A percentile compares a stretch with the other conserved stretches of the same genome.
phyloP scores from a whole-genome alignment of 768 basidiomycete genomes.

The Serpula lacrymans region DNA sequence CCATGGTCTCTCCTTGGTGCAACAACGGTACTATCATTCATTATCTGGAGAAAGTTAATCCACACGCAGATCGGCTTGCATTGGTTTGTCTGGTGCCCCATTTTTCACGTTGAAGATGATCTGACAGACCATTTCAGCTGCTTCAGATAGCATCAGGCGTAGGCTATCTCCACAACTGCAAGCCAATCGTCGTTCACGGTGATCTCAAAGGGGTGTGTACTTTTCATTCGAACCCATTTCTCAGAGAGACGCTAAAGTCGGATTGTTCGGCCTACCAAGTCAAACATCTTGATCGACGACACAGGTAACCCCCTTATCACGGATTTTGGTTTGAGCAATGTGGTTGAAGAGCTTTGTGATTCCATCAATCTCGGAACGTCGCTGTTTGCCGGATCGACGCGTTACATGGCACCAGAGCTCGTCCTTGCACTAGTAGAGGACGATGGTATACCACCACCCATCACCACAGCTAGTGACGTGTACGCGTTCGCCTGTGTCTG shows the following conservation, averaged over 20 bases:
- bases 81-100: conserved; percentile 35
- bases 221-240: neutral
- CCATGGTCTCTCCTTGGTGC: conserved; percentile 67
- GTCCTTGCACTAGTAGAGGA: conserved; percentile 50
- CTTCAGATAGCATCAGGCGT: conserved; percentile 56
- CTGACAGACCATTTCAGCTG: conserved; percentile 33
- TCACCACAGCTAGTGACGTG: conserved; percentile 55
- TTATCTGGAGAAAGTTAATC: conserved; percentile 42
- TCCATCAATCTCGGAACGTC: conserved; percentile 32
- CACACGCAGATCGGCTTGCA: conserved; percentile 39
- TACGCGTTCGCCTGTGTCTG: conserved; percentile 60
- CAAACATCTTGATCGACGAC: conserved; percentile 55
- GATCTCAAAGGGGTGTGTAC: conserved; percentile 56
- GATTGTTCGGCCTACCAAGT: conserved; percentile 27
- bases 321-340: conserved; percentile 60
- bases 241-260: neutral
- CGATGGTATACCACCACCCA: conserved; percentile 34
- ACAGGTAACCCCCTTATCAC: conserved; percentile 52
- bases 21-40: conserved; percentile 52
- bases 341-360: conserved; percentile 49
- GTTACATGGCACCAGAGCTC: conserved; percentile 53
- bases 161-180: conserved; percentile 52
- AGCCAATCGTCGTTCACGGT: conserved; percentile 55
- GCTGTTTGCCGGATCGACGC: conserved; percentile 30
- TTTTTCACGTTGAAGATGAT: neutral